phyloP scores from a whole-genome alignment of 192 early-diverging fungal species.

The Lobosporangium transversale region DNA sequence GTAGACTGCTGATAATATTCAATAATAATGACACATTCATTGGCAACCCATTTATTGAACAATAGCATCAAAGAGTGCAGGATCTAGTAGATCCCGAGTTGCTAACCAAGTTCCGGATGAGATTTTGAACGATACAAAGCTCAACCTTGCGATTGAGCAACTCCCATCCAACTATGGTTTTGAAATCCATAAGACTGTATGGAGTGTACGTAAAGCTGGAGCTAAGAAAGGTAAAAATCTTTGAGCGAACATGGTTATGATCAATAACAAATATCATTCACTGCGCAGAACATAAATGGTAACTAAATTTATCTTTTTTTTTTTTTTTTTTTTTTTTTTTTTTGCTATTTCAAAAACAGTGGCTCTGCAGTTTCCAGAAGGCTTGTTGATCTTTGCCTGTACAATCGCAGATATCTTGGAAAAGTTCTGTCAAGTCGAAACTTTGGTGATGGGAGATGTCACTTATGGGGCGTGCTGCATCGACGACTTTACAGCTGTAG shows the following conservation, averaged over 20 bases:
- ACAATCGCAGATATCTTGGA: conserved; percentile 94
- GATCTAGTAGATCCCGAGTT: conserved; percentile 44
- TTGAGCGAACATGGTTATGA: too few relatives aligned
- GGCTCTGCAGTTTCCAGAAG: conserved; percentile 97
- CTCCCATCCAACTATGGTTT: conserved; percentile 98
- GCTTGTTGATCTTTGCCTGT: conserved; percentile 93
- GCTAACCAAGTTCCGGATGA: conserved; percentile 86
- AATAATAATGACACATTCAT: too few relatives aligned
- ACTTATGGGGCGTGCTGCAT: conserved; percentile 99
- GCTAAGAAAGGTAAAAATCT: conserved; percentile 73
- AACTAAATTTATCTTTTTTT: too few relatives aligned
- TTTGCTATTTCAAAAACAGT: conserved; percentile 55
- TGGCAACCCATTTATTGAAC: too few relatives aligned
- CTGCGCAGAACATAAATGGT: neutral
- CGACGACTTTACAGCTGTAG: conserved; percentile 94
- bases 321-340: conserved; percentile 1
- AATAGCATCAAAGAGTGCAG: conserved; percentile 31
- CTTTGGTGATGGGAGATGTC: conserved; percentile 98
- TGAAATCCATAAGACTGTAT: conserved; percentile 97
- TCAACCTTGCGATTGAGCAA: conserved; percentile 88
- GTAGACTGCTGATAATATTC: too few relatives aligned
- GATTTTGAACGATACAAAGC: conserved; percentile 79
- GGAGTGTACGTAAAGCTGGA: conserved; percentile 79
- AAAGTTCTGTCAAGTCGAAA: conserved; percentile 86
- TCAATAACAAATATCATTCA: neutral